Percentiles rank a stretch among this genome's conserved stretches.
These are phyloP conservation scores for Biscogniauxia sp. DNA, from an alignment of 2,329 filamentous ascomycete species.

Conservation along the genomic window DNA sequence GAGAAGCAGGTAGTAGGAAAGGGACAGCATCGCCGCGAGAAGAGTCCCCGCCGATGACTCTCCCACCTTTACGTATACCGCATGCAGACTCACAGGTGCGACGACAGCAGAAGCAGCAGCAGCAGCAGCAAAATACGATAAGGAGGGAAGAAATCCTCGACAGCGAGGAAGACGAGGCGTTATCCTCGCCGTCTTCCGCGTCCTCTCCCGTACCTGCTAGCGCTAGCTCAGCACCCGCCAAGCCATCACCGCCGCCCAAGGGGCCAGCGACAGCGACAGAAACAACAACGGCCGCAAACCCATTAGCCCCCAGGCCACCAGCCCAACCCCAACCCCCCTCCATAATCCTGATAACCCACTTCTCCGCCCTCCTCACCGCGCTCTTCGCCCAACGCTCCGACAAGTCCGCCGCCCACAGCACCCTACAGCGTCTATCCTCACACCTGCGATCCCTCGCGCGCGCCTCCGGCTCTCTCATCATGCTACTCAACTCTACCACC, in stretches of 20 bases:
- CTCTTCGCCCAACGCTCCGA: slow-evolving; percentile 49
- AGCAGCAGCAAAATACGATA: neutral
- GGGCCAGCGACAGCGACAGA: neutral
- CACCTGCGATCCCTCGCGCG: slow-evolving; percentile 46
- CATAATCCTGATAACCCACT: slow-evolving; percentile 55
- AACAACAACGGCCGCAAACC: neutral
- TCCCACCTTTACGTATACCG: slow-evolving; percentile 14
- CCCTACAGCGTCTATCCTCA: slow-evolving; percentile 46
- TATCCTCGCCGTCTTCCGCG: slow-evolving; percentile 8
- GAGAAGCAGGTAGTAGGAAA: neutral
- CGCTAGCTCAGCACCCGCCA: neutral
- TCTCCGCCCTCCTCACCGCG: slow-evolving; percentile 48
- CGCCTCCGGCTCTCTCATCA: slow-evolving; percentile 45
- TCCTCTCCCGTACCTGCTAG: neutral
- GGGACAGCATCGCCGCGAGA: neutral
- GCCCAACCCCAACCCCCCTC: neutral
- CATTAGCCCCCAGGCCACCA: neutral
- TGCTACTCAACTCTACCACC: slow-evolving; percentile 54
- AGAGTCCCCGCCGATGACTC: slow-evolving; percentile 2
- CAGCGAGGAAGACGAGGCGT: slow-evolving; percentile 38
- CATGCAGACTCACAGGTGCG: slow-evolving; percentile 1
- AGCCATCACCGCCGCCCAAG: neutral
- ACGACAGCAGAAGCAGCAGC: neutral
- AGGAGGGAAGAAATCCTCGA: slow-evolving; percentile 36
- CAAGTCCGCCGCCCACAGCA: slow-evolving; percentile 45